These are phyloP conservation scores for Hysterium pulicare DNA, from an alignment of 2,329 filamentous ascomycete genomes.

Conservation along the genomic window DNA sequence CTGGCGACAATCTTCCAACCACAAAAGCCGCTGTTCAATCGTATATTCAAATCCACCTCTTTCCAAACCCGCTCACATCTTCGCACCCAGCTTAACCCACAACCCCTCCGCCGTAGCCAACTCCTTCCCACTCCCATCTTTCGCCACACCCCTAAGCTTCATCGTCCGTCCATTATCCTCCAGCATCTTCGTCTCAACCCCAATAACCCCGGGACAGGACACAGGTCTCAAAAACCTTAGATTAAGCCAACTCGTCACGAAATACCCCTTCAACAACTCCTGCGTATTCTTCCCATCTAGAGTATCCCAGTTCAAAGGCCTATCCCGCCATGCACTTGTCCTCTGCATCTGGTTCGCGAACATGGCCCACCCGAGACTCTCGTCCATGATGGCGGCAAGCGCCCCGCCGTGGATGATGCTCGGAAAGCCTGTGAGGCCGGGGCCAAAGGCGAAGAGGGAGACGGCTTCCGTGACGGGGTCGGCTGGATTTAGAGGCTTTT, in stretches of 20 bases:
- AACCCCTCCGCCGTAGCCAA: conserved; percentile 19
- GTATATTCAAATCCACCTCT: too few relatives aligned
- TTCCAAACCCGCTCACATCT: too few relatives aligned
- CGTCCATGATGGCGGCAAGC: conserved; percentile 64
- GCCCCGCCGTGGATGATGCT: conserved; percentile 66
- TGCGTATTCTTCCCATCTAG: conserved; percentile 8
- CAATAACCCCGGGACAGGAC: conserved; percentile 21
- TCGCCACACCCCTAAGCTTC: conserved; percentile 21
- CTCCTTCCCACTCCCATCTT: conserved; percentile 19
- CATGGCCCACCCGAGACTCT: conserved; percentile 42
- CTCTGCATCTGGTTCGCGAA: conserved; percentile 11
- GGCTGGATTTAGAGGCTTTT: conserved; percentile 12
- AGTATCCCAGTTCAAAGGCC: conserved; percentile 1
- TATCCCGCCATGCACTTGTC: background rate
- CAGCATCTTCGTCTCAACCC: conserved; percentile 20
- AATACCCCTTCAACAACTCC: conserved; percentile 16
- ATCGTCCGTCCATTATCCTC: conserved; percentile 19
- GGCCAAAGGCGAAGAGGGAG: conserved; percentile 18
- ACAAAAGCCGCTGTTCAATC: too few relatives aligned
- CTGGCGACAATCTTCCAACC: too few relatives aligned
- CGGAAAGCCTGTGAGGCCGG: conserved; percentile 60
- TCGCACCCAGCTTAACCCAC: conserved; percentile 26
- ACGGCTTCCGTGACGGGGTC: conserved; percentile 11
- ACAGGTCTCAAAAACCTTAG: conserved; percentile 21
- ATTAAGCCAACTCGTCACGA: conserved; percentile 21